Evolutionary conservation across 2,329 filamentous ascomycete genomes (phyloP).

Genomic region (Macrophomina phaseolina): DNA sequence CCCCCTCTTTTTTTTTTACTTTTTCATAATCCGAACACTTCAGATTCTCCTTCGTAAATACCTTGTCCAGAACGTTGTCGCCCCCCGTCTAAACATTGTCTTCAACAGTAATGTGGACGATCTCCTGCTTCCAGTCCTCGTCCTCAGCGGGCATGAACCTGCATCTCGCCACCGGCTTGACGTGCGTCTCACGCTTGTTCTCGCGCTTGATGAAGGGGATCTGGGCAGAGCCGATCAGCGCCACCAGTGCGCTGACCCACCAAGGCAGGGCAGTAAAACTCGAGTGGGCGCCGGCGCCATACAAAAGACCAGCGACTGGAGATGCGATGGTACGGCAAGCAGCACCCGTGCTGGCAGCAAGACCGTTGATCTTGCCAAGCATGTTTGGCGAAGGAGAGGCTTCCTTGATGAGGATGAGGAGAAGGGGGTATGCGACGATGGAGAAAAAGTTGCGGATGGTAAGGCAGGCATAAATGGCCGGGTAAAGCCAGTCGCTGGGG

Average conservation of each 20-base stretch:
- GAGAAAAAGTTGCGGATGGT: slow-evolving; percentile 70
- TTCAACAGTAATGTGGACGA: slow-evolving; percentile 33
- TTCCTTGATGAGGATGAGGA: slow-evolving; percentile 75
- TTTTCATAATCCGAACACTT: background rate
- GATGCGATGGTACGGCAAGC: slow-evolving; percentile 72
- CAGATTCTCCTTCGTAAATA: background rate
- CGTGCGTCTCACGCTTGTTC: slow-evolving; percentile 48
- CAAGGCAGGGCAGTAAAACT: slow-evolving; percentile 67
- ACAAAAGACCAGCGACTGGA: slow-evolving; percentile 70
- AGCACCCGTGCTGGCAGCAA: slow-evolving; percentile 75
- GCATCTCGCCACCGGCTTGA: slow-evolving; percentile 41
- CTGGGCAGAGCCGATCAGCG: slow-evolving; percentile 61
- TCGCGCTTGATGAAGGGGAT: slow-evolving; percentile 61
- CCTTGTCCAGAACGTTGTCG: background rate
- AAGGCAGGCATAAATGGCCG: slow-evolving; percentile 70
- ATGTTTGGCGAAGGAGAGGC: slow-evolving; percentile 67
- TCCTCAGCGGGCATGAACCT: slow-evolving; percentile 35
- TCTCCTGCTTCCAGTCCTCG: slow-evolving; percentile 28
- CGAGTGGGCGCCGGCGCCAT: slow-evolving; percentile 64
- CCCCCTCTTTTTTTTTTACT: background rate
- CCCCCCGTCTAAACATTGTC: slow-evolving; percentile 9
- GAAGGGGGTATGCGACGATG: slow-evolving; percentile 71
- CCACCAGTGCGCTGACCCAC: slow-evolving; percentile 65
- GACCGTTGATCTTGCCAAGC: slow-evolving; percentile 73
- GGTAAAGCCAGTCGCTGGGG: slow-evolving; percentile 59